Conservation (phyloP, 225 moss, liverwort and hornwort species). For the Thuidium tamariscinum region DNA sequence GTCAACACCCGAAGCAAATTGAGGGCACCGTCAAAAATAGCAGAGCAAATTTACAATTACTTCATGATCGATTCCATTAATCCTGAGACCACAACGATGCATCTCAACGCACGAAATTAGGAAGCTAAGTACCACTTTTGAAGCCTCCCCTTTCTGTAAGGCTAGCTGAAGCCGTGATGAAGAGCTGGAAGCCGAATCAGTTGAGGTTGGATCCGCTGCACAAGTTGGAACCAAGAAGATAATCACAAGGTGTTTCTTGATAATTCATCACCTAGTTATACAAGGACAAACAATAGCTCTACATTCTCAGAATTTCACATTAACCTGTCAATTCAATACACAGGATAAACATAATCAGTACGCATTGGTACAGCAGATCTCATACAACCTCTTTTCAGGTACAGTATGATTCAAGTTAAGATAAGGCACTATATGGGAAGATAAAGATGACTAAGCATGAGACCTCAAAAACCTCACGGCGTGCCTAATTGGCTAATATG, state of each 20-base stretch:
- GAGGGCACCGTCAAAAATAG: neutral
- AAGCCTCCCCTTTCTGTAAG: conserved; percentile 57
- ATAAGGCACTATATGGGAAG: neutral
- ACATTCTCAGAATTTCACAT: neutral
- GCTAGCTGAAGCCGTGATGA: conserved; percentile 76
- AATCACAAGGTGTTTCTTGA: neutral
- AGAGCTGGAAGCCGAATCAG: conserved; percentile 34
- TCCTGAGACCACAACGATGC: neutral
- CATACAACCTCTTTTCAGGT: neutral
- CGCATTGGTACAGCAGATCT: neutral
- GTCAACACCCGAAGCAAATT: neutral
- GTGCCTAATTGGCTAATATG: neutral
- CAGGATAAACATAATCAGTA: neutral
- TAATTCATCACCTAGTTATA: neutral
- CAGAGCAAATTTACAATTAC: neutral
- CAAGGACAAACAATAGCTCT: neutral
- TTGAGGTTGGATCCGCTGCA: conserved; percentile 42
- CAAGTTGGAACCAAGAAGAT: neutral
- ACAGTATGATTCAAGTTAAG: neutral
- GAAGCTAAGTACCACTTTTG: conserved; percentile 43
- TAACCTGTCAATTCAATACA: neutral
- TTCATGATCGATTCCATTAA: neutral
- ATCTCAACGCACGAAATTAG: neutral
- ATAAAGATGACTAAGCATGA: neutral
- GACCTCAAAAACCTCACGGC: neutral